Percentiles rank a stretch among this genome's conserved stretches.
Conservation (phyloP, 306 rosid genomes). For the Quercus rubra region DNA sequence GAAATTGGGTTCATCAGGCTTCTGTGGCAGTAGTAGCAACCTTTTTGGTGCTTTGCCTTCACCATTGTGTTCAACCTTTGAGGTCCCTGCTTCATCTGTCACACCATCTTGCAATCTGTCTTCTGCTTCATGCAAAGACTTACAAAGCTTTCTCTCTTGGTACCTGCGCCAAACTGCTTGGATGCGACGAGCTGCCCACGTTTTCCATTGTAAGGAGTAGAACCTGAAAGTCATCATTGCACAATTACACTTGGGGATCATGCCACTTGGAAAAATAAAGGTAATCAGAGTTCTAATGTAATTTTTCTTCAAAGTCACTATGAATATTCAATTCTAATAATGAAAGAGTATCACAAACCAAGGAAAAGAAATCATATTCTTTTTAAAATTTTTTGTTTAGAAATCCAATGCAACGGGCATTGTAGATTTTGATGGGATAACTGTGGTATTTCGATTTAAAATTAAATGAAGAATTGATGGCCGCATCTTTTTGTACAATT, state of each 20-base stretch:
- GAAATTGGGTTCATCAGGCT: constrained; percentile 48
- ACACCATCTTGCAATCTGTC: constrained; percentile 40
- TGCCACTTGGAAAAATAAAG: not conserved
- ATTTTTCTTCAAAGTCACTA: too few relatives aligned
- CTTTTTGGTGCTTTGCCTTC: not conserved
- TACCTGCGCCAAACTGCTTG: constrained; percentile 73
- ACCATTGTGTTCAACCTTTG: constrained; percentile 25
- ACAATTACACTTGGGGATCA: not conserved
- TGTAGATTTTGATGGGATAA: too few relatives aligned
- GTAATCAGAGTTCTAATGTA: not conserved
- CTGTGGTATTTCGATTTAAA: too few relatives aligned
- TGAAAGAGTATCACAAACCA: too few relatives aligned
- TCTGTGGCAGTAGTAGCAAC: constrained; percentile 38
- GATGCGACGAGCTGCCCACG: constrained; percentile 66
- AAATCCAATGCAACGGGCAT: too few relatives aligned
- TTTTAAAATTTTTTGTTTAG: too few relatives aligned
- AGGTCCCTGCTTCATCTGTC: constrained; percentile 22
- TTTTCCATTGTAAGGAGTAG: constrained; percentile 76
- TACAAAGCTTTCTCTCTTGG: constrained; percentile 45
- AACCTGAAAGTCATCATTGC: constrained; percentile 32
- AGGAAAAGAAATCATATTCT: too few relatives aligned
- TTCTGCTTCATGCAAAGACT: constrained; percentile 30
- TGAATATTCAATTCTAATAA: too few relatives aligned
- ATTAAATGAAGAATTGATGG: too few relatives aligned
- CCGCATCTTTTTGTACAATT: not conserved